phyloP scores from a whole-genome alignment of 306 rosid genomes.

The Medicago lupulina region DNA sequence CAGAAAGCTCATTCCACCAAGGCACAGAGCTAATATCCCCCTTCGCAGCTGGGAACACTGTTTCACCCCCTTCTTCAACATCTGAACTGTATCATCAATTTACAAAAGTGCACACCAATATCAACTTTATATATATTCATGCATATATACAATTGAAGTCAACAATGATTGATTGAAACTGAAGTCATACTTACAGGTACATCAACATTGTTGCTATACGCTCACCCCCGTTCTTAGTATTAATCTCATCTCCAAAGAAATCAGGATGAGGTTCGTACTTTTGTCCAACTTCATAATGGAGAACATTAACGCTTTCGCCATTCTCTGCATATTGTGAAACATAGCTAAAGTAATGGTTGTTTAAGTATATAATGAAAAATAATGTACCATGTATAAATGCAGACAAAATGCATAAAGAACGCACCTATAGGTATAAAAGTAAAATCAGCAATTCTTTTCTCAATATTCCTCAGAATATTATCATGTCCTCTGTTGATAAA shows the following conservation, averaged over 20 bases:
- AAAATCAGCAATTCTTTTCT: slow-evolving; percentile 86
- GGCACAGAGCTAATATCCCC: slow-evolving; percentile 87
- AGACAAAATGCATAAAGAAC: slow-evolving; percentile 39
- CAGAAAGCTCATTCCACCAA: slow-evolving; percentile 96
- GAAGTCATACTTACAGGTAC: slow-evolving; percentile 78
- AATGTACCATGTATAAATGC: too few species aligned
- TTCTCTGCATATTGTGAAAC: slow-evolving; percentile 60
- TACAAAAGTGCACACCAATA: slow-evolving; percentile 25
- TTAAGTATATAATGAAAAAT: too few species aligned
- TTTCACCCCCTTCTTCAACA: slow-evolving; percentile 99
- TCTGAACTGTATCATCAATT: slow-evolving; percentile 67
- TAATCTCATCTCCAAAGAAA: slow-evolving; percentile 71
- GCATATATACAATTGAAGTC: slow-evolving; percentile 1
- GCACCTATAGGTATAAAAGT: slow-evolving; percentile 82
- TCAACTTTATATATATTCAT: slow-evolving; percentile 9
- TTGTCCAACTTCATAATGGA: slow-evolving; percentile 97
- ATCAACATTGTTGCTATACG: slow-evolving; percentile 89
- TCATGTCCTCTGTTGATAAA: slow-evolving; percentile 83
- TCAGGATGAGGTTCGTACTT: slow-evolving; percentile 85
- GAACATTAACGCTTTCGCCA: slow-evolving; percentile 95
- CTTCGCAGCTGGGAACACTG: slow-evolving; percentile 85
- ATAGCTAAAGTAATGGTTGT: too few species aligned
- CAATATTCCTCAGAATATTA: slow-evolving; percentile 69
- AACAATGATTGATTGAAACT: not conserved
- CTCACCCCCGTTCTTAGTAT: slow-evolving; percentile 81